Evolutionary conservation across 768 basidiomycete genomes (phyloP), one percentile per base, ranked within the genome.

Genomic region (Lepiota subincarnata): DNA sequence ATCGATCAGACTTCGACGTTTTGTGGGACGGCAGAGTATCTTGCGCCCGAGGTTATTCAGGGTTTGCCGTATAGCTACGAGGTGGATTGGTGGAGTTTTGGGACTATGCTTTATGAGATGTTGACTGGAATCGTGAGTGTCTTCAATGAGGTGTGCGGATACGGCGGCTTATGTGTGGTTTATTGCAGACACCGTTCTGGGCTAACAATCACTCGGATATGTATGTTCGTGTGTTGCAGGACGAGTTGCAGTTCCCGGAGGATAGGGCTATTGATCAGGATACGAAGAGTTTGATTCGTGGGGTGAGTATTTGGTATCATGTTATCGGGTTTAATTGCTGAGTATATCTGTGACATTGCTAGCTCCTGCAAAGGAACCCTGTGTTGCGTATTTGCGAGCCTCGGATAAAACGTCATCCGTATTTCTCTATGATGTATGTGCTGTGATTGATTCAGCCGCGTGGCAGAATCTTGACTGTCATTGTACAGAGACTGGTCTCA

Each of bases 91-190:
- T 99, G 94, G 95, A 91, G 88, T 59, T 89, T 96, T 62, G 96
- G 96, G 34, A 98, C 96, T 57, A 96, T 98, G 89, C 72, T 98
- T 55, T 93, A 91, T 66, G 96, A 98, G 74, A 96, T 97, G 89
- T 73, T 98, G 70, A 90, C 91, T 36, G 96, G 96, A 22, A 89
- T 95, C 59, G 94, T 95, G 68, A 75, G 88, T 83, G 40, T 50
- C 28, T 62, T 42, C 50, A 7, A 4, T 20, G 37, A 34, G 28
- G n/a, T 46, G 26, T 11, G 12, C 34, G 45, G n/a, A n/a, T n/a
- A 34, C 5, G 14, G 11, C 47, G 44, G 50, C 58, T 54, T 42
- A 43, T 53, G 51, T 53, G 48, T 57, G 38, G 60, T 53, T 42
- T 54, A 35, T 57, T 49, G 16, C 63, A 94, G 90, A 93, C 95